Conservation (phyloP, 2,329 filamentous ascomycete species). For the Cladosporium oxysporum region DNA sequence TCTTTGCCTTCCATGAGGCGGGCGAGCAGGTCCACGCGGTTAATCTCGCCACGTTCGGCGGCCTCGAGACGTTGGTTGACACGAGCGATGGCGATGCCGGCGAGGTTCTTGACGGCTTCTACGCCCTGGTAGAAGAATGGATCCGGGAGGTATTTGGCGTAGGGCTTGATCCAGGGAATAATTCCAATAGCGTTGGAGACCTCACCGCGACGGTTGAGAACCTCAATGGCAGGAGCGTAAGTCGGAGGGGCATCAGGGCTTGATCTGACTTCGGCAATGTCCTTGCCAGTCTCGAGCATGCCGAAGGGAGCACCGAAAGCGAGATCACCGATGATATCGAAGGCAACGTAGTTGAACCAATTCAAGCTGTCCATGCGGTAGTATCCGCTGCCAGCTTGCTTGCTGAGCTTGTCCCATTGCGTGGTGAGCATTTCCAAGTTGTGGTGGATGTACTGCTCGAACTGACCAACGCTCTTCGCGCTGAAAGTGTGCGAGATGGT, state of each 20-base stretch:
- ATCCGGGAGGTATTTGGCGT: conserved; percentile 68
- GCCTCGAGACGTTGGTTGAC: conserved; percentile 73
- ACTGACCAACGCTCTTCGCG: conserved; percentile 69
- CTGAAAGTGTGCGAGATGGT: conserved; percentile 81
- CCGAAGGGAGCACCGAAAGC: conserved; percentile 28
- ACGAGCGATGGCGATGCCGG: conserved; percentile 82
- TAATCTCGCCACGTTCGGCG: conserved; percentile 55
- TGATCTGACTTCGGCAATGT: conserved; percentile 36
- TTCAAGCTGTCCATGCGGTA: conserved; percentile 26
- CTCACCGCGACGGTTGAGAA: conserved; percentile 84
- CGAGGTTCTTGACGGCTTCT: conserved; percentile 66
- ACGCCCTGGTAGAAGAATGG: conserved; percentile 40
- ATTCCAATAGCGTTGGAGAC: conserved; percentile 77
- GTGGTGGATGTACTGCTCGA: conserved; percentile 83
- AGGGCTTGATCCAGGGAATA: conserved; percentile 73
- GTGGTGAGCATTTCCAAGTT: conserved; percentile 74
- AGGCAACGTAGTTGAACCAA: conserved; percentile 38
- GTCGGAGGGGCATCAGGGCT: conserved; percentile 33
- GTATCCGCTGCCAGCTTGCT: conserved; percentile 32
- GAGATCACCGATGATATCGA: conserved; percentile 32
- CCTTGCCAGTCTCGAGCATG: conserved; percentile 26
- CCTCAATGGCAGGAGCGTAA: conserved; percentile 67
- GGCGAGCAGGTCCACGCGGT: conserved; percentile 77
- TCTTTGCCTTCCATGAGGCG: conserved; percentile 85
- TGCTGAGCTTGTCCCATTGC: conserved; percentile 68